Conservation (phyloP, 192 early-diverging fungal genomes). For the Lobosporangium transversale region DNA sequence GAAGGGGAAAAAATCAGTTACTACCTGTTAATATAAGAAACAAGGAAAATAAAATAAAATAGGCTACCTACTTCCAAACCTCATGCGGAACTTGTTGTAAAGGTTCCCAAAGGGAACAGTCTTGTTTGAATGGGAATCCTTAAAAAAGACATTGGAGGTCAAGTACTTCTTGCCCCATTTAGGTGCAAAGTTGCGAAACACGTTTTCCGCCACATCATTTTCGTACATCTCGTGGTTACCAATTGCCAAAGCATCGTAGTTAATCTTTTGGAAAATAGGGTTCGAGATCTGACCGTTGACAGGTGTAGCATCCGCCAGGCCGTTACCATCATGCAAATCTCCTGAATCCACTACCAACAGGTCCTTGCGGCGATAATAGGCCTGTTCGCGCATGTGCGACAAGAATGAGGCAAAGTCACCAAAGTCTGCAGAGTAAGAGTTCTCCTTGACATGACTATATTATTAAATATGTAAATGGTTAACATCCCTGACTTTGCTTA, state of each 20-base stretch:
- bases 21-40: neutral
- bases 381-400: constrained; percentile 59
- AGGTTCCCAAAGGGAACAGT: constrained; percentile 56
- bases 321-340: constrained; percentile 52
- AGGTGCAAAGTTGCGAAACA: constrained; percentile 44
- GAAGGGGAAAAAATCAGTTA: neutral
- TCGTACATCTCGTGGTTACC: constrained; percentile 47
- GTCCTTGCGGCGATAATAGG: constrained; percentile 55
- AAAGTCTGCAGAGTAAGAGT: constrained; percentile 58
- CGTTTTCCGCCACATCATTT: constrained; percentile 31
- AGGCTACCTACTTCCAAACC: constrained; percentile 39
- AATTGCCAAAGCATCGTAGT: constrained; percentile 32
- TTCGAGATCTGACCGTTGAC: constrained; percentile 44
- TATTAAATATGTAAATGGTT: neutral
- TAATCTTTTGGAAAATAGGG: constrained; percentile 51
- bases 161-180: constrained; percentile 46
- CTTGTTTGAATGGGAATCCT: constrained; percentile 50
- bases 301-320: constrained; percentile 50
- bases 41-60: neutral
- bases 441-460: constrained; percentile 44
- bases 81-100: constrained; percentile 53
- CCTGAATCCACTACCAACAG: constrained; percentile 66
- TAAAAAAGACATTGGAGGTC: constrained; percentile 48
- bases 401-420: constrained; percentile 66
- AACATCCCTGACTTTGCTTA: neutral